Percentiles rank a stretch among this genome's conserved stretches.
phyloP scores from a whole-genome alignment of 495 filamentous ascomycete species.

The Aspergillus nidulans region DNA sequence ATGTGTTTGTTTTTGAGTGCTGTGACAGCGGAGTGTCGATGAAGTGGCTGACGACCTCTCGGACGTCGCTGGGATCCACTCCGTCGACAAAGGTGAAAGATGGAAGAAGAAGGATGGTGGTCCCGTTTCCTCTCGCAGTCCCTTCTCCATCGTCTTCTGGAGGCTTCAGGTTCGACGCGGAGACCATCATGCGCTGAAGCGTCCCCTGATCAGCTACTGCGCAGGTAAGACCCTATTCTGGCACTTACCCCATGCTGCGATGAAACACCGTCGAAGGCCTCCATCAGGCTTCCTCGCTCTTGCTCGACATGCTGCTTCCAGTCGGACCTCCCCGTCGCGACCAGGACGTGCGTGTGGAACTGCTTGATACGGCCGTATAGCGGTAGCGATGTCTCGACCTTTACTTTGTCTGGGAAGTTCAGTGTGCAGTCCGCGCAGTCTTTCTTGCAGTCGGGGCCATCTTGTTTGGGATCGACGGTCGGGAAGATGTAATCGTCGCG shows the following conservation, averaged over 20 bases:
- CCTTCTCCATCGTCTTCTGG: conserved; percentile 43
- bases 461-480: conserved; percentile 60
- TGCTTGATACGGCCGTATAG: conserved; percentile 83
- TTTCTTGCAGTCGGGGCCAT: conserved; percentile 79
- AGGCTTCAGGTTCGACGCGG: conserved; percentile 79
- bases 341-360: conserved; percentile 79
- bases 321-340: conserved; percentile 89
- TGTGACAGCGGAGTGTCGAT: conserved; percentile 65
- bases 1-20: conserved; percentile 15
- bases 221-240: background rate
- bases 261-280: conserved; percentile 62
- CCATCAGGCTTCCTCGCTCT: conserved; percentile 88
- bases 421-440: conserved; percentile 81
- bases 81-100: conserved; percentile 80
- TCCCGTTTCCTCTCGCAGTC: conserved; percentile 48
- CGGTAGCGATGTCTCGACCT: conserved; percentile 66
- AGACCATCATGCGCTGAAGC: conserved; percentile 74
- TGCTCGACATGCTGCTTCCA: conserved; percentile 83
- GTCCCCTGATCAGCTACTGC: conserved; percentile 7
- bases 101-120: conserved; percentile 79
- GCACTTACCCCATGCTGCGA: conserved; percentile 69
- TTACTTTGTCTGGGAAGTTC: conserved; percentile 66
- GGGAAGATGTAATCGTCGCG: conserved; percentile 36
- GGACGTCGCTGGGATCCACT: conserved; percentile 64
- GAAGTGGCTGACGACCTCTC: conserved; percentile 60